Percentiles rank a stretch among this genome's conserved stretches.
Evolutionary conservation across 2,329 filamentous ascomycete species (phyloP).

Genomic region (Coniochaeta sp.): DNA sequence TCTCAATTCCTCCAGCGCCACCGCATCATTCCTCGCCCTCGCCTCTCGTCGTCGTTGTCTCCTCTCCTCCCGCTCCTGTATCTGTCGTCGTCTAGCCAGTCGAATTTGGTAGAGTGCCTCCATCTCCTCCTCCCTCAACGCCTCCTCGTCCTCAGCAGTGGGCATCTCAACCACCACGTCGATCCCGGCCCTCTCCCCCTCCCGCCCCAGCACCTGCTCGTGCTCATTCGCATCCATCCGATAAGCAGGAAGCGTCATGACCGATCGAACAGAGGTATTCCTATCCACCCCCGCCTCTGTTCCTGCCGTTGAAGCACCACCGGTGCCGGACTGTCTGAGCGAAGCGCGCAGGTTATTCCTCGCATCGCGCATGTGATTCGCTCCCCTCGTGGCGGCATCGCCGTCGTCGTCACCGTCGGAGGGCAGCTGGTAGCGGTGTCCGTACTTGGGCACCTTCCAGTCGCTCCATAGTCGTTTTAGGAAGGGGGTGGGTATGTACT

Average conservation of each 20-base stretch:
- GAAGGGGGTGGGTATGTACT: slow-evolving; percentile 40
- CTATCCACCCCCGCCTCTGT: slow-evolving; percentile 55
- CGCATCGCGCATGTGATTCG: slow-evolving; percentile 10
- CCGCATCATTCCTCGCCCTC: slow-evolving; percentile 60
- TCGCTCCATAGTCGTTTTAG: slow-evolving; percentile 44
- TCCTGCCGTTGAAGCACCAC: slow-evolving; percentile 3
- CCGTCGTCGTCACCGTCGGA: slow-evolving; percentile 18
- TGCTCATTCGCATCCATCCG: slow-evolving; percentile 63
- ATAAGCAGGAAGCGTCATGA: slow-evolving; percentile 90
- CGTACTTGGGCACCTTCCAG: slow-evolving; percentile 27
- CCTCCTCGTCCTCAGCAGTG: slow-evolving; percentile 71
- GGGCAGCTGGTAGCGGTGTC: slow-evolving; percentile 14
- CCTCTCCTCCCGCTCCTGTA: slow-evolving; percentile 71
- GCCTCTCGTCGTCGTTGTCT: slow-evolving; percentile 65
- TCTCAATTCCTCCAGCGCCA: slow-evolving; percentile 60
- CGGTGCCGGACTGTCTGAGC: neutral
- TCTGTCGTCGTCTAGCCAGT: slow-evolving; percentile 65
- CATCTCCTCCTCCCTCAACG: slow-evolving; percentile 82
- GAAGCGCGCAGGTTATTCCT: slow-evolving; percentile 1
- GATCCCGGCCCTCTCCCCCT: slow-evolving; percentile 86
- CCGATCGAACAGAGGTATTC: slow-evolving; percentile 81
- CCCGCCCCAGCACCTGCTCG: slow-evolving; percentile 78
- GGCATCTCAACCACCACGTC: slow-evolving; percentile 86
- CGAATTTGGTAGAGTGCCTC: slow-evolving; percentile 87
- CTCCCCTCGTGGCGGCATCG: slow-evolving; percentile 8